These are phyloP conservation scores for Zancudomyces culisetae DNA, from an alignment of 371 early-diverging fungal genomes.

Conservation along the genomic window DNA sequence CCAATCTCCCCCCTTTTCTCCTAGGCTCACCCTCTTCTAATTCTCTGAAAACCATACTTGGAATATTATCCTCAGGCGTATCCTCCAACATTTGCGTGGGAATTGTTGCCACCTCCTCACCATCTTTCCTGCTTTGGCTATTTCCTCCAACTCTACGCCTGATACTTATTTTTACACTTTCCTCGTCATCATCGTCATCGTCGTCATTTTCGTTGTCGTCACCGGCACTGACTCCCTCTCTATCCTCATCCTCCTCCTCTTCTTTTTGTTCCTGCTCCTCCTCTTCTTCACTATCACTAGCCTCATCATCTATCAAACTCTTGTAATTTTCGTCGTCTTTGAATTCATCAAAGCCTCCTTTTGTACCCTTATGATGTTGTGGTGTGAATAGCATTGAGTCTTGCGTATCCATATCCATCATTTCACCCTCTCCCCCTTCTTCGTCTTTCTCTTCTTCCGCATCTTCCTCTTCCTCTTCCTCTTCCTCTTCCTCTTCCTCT, in stretches of 20 bases:
- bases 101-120: neutral
- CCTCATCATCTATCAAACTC: neutral
- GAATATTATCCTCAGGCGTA: neutral
- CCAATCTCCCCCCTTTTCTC: neutral
- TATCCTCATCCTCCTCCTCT: neutral
- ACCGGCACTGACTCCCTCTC: neutral
- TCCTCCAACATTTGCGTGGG: neutral
- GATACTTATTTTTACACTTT: neutral
- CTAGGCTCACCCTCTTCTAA: neutral
- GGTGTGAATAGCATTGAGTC: slow-evolving; percentile 22
- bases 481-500: neutral
- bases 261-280: neutral
- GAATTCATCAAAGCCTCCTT: neutral
- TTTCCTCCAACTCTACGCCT: neutral
- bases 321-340: neutral
- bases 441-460: neutral
- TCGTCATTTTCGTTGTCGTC: neutral
- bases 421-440: neutral
- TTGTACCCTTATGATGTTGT: slow-evolving; percentile 1
- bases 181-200: neutral
- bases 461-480: slow-evolving; percentile 8
- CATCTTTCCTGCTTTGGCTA: neutral
- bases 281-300: neutral
- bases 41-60: neutral
- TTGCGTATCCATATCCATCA: slow-evolving; percentile 9